Base-by-base conservation (phyloP, 257 asterid species). In the Solanum chmielewskii region DNA sequence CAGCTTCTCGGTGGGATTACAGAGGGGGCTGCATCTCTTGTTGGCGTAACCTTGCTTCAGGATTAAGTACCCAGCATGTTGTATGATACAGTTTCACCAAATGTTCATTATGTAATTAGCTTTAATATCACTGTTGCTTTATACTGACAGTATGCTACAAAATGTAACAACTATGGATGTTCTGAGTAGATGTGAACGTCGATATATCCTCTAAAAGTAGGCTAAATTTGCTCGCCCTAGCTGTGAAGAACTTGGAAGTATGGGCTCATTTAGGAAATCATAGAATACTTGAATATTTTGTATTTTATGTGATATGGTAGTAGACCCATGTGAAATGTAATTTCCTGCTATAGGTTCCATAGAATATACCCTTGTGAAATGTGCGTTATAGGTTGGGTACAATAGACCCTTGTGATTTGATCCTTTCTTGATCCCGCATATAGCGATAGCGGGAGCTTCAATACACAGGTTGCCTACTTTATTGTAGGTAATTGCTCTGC, bases 51-150 rank as follows among this genome's bases (percentile, higher is more conserved):
- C 27, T 66, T 35, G 60, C 52, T 85, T 68, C 77, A 59, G 83
- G n/a, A 25, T 76, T 78, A 37, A 69, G 88, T 86, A 87, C 89
- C 87, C 78, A 45, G 2, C 20, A 83, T 89, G 86, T 69, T 89
- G 90, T 87, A 86, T 76, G 76, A 85, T 88, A 70, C 64, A 7
- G 15, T 11, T 49, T 73, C 83, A 42, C 59, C 83, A 47, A 44
- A 23, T 42, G 45, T 59, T 85, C 62, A 20, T 59, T 85, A 9
- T 33, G 87, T 85, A 70, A 70, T 85, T 85, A 47, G 81, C 49
- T 45, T 31, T 23, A 25, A 12, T 33, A 66, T 84, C 23, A 23
- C 23, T 41, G 59, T 76, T 76, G 83, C 83, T 41, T n/a, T n/a
- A 42, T 76, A 76, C 37, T 23, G 23, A 75, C 12, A 23, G 60